Evolutionary conservation across 345 rosid species (phyloP).

Genomic region (Sapria himalayana): DNA sequence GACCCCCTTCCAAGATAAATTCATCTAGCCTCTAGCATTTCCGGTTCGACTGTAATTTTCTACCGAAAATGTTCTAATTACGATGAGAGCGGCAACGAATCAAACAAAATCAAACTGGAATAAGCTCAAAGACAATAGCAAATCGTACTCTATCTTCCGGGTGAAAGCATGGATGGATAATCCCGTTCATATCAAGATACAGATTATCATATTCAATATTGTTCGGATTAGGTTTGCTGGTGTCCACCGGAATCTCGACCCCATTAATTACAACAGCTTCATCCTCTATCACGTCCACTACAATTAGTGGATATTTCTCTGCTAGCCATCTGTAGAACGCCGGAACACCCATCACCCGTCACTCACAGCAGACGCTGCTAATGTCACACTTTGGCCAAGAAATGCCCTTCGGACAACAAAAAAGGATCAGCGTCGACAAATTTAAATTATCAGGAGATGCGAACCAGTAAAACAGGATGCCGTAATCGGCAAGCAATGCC

Average conservation of each 20-base stretch:
- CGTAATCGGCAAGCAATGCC: slow-evolving; percentile 4
- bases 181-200: slow-evolving; percentile 98
- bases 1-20: too few relatives aligned
- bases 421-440: too few relatives aligned
- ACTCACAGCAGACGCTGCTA: slow-evolving; percentile 2
- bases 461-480: slow-evolving; percentile 2
- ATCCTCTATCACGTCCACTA: slow-evolving; percentile 75
- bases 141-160: slow-evolving; percentile 67
- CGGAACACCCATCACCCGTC: slow-evolving; percentile 65
- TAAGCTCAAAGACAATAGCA: too few relatives aligned
- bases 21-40: too few relatives aligned
- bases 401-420: too few relatives aligned
- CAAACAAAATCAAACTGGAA: too few relatives aligned
- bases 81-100: too few relatives aligned
- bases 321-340: slow-evolving; percentile 88
- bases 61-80: too few relatives aligned
- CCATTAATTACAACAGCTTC: slow-evolving; percentile 47
- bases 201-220: slow-evolving; percentile 65
- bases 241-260: slow-evolving; percentile 49
- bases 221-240: slow-evolving; percentile 71
- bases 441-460: slow-evolving; percentile 3
- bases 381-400: too few relatives aligned
- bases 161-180: slow-evolving; percentile 92
- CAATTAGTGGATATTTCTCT: slow-evolving; percentile 60
- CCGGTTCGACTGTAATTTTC: too few relatives aligned